A percentile compares a stretch with the other conserved stretches of the same genome.
Evolutionary conservation across 2,329 filamentous ascomycete species (phyloP).

Genomic region (Venturia nashicola): DNA sequence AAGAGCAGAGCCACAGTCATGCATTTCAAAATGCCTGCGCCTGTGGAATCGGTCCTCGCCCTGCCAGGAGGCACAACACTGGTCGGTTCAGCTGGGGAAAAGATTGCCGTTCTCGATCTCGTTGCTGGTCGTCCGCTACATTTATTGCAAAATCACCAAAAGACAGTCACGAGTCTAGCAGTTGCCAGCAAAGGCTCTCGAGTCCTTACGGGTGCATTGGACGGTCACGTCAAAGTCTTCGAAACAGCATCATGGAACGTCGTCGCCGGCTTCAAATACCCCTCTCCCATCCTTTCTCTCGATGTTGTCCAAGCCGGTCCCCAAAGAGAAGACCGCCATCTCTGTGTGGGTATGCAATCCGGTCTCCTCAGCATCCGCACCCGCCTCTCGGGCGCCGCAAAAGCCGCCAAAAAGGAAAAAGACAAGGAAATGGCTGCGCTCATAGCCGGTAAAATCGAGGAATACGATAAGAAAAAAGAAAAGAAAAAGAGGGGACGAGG

Average conservation of each 20-base stretch:
- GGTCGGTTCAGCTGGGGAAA: slow-evolving; percentile 71
- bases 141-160: slow-evolving; percentile 87
- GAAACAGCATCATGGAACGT: slow-evolving; percentile 93
- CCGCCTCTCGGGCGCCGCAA: slow-evolving; percentile 72
- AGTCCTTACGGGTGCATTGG: slow-evolving; percentile 76
- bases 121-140: slow-evolving; percentile 81
- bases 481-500: slow-evolving; percentile 49
- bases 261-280: slow-evolving; percentile 88
- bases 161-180: slow-evolving; percentile 83
- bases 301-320: slow-evolving; percentile 65
- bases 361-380: slow-evolving; percentile 86
- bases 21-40: slow-evolving; percentile 87
- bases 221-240: slow-evolving; percentile 95
- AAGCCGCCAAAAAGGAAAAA: slow-evolving; percentile 60
- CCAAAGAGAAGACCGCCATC: slow-evolving; percentile 71
- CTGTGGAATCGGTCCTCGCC: slow-evolving; percentile 78
- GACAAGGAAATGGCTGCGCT: slow-evolving; percentile 78
- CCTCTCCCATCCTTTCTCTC: slow-evolving; percentile 77
- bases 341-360: slow-evolving; percentile 89
- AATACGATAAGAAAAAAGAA: slow-evolving; percentile 59
- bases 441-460: slow-evolving; percentile 63
- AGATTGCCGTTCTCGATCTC: slow-evolving; percentile 83
- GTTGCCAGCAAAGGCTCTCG: slow-evolving; percentile 70
- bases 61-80: slow-evolving; percentile 79
- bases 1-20: slow-evolving; percentile 53